Evolutionary conservation across 139 green algal species (phyloP).

Genomic region (Haematococcus lacustris): DNA sequence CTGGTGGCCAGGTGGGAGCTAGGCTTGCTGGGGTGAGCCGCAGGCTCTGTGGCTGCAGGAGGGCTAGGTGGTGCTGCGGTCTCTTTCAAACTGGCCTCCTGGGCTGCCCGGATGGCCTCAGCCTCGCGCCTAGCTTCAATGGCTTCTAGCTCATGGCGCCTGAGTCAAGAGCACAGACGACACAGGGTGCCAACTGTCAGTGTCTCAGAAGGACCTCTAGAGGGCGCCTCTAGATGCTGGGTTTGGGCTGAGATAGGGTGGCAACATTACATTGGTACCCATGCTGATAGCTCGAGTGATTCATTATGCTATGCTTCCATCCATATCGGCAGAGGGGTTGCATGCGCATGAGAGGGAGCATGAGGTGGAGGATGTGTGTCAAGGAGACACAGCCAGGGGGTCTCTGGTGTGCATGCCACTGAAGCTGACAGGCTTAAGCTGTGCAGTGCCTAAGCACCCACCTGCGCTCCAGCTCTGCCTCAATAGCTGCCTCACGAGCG

Average conservation of each 20-base stretch:
- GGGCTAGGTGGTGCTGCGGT: neutral
- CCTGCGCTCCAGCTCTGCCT: constrained; percentile 59
- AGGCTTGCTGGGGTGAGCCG: neutral
- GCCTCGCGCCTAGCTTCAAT: constrained; percentile 42
- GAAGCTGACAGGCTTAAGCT: neutral
- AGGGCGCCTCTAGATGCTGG: no score
- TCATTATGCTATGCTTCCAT: no score
- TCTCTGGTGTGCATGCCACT: no score
- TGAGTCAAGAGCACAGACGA: neutral
- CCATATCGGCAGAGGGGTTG: no score
- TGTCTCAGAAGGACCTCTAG: no score
- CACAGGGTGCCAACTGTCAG: no score
- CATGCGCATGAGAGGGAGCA: no score
- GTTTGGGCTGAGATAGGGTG: no score
- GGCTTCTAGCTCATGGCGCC: constrained; percentile 45
- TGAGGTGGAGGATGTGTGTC: no score
- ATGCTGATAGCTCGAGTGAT: no score
- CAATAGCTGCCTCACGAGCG: constrained; percentile 32
- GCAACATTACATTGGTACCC: no score
- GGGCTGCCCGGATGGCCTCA: constrained; percentile 42
- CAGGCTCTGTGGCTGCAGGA: neutral
- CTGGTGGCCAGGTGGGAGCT: neutral
- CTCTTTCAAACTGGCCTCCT: constrained; percentile 38
- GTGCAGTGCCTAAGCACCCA: constrained; percentile 6
- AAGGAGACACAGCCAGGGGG: no score